Evolutionary conservation across 495 filamentous ascomycete genomes (phyloP), one percentile per base, ranked within the genome.

Genomic region (Podospora didyma): DNA sequence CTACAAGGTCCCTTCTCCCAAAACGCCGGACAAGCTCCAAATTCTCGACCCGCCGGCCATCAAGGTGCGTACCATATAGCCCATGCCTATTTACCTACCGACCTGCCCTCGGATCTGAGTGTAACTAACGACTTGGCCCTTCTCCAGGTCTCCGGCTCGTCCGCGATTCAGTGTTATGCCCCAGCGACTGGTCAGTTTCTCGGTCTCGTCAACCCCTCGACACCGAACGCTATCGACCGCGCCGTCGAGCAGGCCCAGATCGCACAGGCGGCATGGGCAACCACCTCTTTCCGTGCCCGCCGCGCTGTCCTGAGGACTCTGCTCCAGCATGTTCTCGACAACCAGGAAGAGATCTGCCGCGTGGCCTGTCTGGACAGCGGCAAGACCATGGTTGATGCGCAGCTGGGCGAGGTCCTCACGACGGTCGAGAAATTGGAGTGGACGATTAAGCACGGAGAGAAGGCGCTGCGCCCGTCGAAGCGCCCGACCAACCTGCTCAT

Each of bases 281-380:
- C 75, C 46, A 95, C 94, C 0, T 86, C 82, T 0, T 96, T 96
- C 68, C 69, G 78, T 26, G 81, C 96, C 64, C 79, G 94, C 48
- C 79, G 90, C 60, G 86, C 80, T 66, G 89, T 97, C 19, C 76
- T 99, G 35, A 84, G 86, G 47, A 90, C 91, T 20, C 71, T 99
- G 60, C 75, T 95, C 49, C 89, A 89, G 75, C 86, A 82, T 58
- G 79, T 97, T 20, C 82, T 99, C 53, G 88, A 96, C 54, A 88
- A 97, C 71, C 91, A 96, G 69, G 89, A 96, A 51, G 76, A 83
- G 31, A 94, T 99, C 59, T 91, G 89, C 53, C 83, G 82, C 14
- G 84, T 89, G 21, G 92, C 92, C 48, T 97, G 92, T 66, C 78
- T 96, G 16, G 94, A 99, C 74, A 94, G 90, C n/a, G 94, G 94